Base-by-base conservation (phyloP, 2,329 filamentous ascomycete genomes). In the Aspergillus transmontanensis region DNA sequence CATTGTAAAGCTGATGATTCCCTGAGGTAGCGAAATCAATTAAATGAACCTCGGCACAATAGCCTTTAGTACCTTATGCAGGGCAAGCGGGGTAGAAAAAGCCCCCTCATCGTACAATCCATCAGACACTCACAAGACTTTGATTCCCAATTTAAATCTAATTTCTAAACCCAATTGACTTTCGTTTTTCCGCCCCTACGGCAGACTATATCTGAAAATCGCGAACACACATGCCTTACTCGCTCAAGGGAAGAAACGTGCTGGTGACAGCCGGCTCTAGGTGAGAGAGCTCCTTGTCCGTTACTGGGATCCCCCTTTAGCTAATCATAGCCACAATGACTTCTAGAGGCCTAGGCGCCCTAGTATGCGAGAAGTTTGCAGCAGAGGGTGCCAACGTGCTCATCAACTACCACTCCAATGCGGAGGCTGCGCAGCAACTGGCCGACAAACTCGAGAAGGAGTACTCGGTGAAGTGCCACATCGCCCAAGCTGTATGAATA, bases 351-450 rank as follows among this genome's bases (percentile, higher is more conserved):
- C 84, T 94, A 36, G 92, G 92, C 41, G 91, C 90, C 50, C 82
- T 89, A 4, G 83, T 91, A 3, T 85, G 84, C 45, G 84, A 85
- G 60, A 86, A 88, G 36, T 92, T 94, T 69, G 90, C 90, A 10
- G 79, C 83, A 26, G 83, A 89, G 69, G 90, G 90, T 54, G 86
- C 86, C 73, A 89, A 90, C 62, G 81, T 94, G 11, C 86, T 87
- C 10, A 85, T 95, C 73, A 94, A 94, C 79, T 94, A 93, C 77
- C 82, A 84, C 76, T 86, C 83, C 65, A 88, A 86, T 74, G 76
- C 81, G 41, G 82, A 84, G 21, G 83, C 87, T 2, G 92, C 91
- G 6, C 79, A 86, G 50, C 78, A 81, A 9, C 80, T 93, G 3
- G 81, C 87, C 4, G 72, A 80, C 11, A 85, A 86, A 63, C 79